Percentiles rank a stretch among this genome's conserved stretches.
Conservation (phyloP, 163 green algal species). For the Scenedesmus sp. region DNA sequence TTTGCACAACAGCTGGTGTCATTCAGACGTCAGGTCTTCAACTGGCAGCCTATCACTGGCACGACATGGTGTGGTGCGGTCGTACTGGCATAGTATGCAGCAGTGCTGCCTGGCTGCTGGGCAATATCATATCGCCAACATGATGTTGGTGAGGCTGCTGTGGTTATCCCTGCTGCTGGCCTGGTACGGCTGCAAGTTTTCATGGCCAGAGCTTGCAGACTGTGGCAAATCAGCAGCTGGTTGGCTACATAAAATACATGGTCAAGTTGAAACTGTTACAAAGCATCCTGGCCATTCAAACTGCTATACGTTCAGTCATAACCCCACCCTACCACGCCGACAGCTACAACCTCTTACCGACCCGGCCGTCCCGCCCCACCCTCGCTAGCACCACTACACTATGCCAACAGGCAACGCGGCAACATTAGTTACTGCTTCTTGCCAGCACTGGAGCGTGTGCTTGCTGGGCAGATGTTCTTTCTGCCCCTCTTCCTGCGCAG, state of each 20-base stretch:
- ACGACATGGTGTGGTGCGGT: no score
- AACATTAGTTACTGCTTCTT: conserved; percentile 66
- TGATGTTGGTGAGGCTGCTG: no score
- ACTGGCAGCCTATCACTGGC: no score
- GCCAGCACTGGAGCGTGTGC: conserved; percentile 60
- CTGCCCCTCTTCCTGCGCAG: conserved; percentile 85
- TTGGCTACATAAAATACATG: background rate
- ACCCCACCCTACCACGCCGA: background rate
- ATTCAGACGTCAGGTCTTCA: no score
- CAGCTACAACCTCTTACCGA: background rate
- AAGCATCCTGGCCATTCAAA: background rate
- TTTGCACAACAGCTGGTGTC: no score
- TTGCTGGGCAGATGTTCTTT: conserved; percentile 83
- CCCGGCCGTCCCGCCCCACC: background rate
- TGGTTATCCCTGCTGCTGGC: no score
- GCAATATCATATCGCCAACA: no score
- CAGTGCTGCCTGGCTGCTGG: no score
- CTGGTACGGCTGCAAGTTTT: no score
- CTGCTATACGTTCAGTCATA: background rate
- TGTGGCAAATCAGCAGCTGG: no score
- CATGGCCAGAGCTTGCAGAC: no score
- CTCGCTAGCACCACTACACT: background rate
- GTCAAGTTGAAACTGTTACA: background rate
- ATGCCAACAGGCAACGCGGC: background rate
- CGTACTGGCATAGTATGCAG: no score